These are phyloP conservation scores for Paraurostyla sp. DNA, from an alignment of 73 alveolate genomes.

Conservation along the genomic window DNA sequence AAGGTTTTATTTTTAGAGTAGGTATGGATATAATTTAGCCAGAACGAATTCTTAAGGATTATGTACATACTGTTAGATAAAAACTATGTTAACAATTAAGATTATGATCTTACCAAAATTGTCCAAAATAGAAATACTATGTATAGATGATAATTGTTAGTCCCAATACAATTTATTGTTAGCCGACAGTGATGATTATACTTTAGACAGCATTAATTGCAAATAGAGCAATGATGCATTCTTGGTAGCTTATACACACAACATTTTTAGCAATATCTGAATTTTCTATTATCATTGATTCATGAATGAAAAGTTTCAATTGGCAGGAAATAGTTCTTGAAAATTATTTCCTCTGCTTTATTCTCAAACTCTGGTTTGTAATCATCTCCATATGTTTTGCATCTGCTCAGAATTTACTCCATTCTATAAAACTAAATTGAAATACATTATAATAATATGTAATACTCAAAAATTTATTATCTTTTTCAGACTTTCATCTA, in stretches of 20 bases:
- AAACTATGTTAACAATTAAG: background rate
- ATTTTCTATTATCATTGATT: background rate
- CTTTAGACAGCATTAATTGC: conserved; percentile 42
- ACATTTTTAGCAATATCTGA: conserved; percentile 52
- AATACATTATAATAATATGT: background rate
- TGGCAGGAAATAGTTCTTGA: conserved; percentile 22
- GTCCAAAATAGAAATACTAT: background rate
- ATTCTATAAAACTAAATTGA: background rate
- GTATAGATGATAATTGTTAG: conserved; percentile 39
- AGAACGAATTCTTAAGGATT: too few relatives aligned
- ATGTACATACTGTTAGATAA: background rate
- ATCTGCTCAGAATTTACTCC: background rate
- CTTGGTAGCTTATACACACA: conserved; percentile 58
- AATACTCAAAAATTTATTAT: conserved; percentile 6
- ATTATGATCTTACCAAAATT: background rate
- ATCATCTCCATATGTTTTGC: background rate
- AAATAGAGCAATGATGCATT: conserved; percentile 61
- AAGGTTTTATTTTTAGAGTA: too few relatives aligned
- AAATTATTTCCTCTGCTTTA: conserved; percentile 5
- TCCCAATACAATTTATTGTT: conserved; percentile 54
- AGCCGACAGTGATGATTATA: conserved; percentile 60
- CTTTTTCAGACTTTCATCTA: background rate
- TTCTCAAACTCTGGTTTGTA: conserved; percentile 7
- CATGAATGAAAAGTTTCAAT: background rate
- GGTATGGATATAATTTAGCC: too few relatives aligned